phyloP scores from a whole-genome alignment of 1,284 basidiomycete genomes.

The Megacollybia platyphylla region DNA sequence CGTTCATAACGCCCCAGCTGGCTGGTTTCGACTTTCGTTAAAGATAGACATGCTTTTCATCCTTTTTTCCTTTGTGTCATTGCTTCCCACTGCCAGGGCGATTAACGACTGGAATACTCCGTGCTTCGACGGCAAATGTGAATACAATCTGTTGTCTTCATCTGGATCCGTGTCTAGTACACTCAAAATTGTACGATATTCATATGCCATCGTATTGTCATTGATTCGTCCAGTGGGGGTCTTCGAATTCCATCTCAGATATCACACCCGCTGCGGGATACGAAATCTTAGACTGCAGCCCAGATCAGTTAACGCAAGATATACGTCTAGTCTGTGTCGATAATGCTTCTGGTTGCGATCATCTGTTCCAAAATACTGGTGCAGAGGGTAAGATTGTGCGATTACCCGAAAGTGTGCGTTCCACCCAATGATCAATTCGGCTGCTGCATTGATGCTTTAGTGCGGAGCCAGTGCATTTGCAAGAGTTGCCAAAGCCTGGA shows the following conservation, averaged over 20 bases:
- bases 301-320: conserved; percentile 24
- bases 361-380: conserved; percentile 26
- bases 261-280: conserved; percentile 41
- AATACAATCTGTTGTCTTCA: conserved; percentile 18
- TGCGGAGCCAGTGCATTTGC: conserved; percentile 38
- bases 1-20: background rate
- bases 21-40: background rate
- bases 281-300: conserved; percentile 33
- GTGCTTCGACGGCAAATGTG: conserved; percentile 26
- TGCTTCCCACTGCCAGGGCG: conserved; percentile 13
- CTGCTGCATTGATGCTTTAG: conserved; percentile 13
- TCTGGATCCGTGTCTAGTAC: conserved; percentile 17
- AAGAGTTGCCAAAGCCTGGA: conserved; percentile 28
- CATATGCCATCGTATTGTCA: background rate
- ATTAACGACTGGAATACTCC: conserved; percentile 31
- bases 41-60: background rate
- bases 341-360: conserved; percentile 21
- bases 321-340: conserved; percentile 34
- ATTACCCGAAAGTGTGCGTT: conserved; percentile 31
- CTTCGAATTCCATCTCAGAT: conserved; percentile 30
- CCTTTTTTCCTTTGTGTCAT: conserved; percentile 8
- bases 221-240: conserved; percentile 23
- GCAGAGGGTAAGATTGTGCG: conserved; percentile 38
- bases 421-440: background rate
- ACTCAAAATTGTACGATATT: conserved; percentile 24